A percentile compares a stretch with the other conserved stretches of the same genome.
phyloP scores from a whole-genome alignment of 1,284 basidiomycete species.

The Sanguinoderma infundibulare region DNA sequence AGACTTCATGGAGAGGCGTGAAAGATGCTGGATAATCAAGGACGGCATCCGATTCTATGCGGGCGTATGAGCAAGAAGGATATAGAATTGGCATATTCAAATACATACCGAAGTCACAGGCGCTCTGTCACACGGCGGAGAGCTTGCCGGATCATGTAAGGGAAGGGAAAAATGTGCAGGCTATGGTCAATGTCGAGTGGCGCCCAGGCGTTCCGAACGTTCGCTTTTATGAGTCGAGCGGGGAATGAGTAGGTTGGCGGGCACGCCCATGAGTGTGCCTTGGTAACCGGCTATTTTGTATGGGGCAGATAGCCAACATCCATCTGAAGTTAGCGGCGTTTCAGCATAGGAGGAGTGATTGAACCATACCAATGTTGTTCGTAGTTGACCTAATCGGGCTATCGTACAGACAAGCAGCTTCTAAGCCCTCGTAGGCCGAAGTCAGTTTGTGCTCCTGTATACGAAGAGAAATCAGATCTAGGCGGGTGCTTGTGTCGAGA shows the following conservation, averaged over 20 bases:
- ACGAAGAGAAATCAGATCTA: not conserved
- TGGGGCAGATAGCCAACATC: not conserved
- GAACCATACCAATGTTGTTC: not conserved
- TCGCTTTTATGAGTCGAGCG: not conserved
- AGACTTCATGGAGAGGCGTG: not conserved
- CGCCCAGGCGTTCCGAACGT: not conserved
- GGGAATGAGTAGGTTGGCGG: not conserved
- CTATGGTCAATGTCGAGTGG: not conserved
- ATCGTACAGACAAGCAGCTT: not conserved
- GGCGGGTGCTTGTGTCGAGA: not conserved
- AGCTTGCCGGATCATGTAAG: not conserved
- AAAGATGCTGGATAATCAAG: not conserved
- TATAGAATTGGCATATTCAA: not conserved
- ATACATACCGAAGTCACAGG: not conserved
- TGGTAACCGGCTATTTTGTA: constrained; percentile 10
- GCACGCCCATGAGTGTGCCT: not conserved
- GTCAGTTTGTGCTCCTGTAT: not conserved
- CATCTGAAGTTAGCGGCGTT: not conserved
- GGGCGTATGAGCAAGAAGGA: not conserved
- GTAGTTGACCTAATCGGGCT: not conserved
- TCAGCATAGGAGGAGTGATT: not conserved
- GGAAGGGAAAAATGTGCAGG: not conserved
- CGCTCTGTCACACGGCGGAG: not conserved
- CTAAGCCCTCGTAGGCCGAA: not conserved
- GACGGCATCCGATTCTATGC: not conserved